Evolutionary conservation across 2,329 filamentous ascomycete genomes (phyloP).

Genomic region (Capronia epimyces): DNA sequence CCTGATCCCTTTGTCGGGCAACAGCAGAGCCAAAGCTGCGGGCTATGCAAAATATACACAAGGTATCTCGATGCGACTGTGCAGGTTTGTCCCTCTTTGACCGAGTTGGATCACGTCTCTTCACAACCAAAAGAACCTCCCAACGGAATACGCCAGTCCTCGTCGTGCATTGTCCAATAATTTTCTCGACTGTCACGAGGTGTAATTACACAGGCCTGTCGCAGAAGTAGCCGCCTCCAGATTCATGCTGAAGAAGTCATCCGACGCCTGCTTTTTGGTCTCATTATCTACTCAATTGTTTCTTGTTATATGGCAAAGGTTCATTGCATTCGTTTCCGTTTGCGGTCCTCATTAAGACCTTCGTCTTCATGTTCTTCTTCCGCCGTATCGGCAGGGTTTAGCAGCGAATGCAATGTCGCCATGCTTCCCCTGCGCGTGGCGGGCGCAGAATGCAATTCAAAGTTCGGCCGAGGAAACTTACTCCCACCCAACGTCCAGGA

Average conservation of each 20-base stretch:
- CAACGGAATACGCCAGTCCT: no score
- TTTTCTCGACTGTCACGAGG: no score
- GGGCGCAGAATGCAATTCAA: constrained; percentile 46
- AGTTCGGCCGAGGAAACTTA: constrained; percentile 26
- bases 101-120: neutral
- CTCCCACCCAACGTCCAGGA: constrained; percentile 21
- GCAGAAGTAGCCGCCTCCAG: no score
- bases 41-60: neutral
- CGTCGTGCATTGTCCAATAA: no score
- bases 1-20: no score
- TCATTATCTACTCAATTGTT: constrained; percentile 1
- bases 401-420: constrained; percentile 62
- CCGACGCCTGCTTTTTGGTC: neutral
- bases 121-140: neutral
- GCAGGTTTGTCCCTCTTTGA: no score
- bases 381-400: constrained; percentile 64
- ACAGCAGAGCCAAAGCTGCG: neutral
- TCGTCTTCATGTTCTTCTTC: constrained; percentile 62
- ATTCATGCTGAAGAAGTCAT: neutral
- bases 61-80: neutral
- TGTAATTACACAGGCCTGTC: no score
- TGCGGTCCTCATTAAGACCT: constrained; percentile 52
- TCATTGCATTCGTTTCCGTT: constrained; percentile 54
- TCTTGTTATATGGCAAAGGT: neutral
- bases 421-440: constrained; percentile 65